These are phyloP conservation scores for Diplodia seriata DNA, from an alignment of 2,329 filamentous ascomycete genomes.

Conservation along the genomic window DNA sequence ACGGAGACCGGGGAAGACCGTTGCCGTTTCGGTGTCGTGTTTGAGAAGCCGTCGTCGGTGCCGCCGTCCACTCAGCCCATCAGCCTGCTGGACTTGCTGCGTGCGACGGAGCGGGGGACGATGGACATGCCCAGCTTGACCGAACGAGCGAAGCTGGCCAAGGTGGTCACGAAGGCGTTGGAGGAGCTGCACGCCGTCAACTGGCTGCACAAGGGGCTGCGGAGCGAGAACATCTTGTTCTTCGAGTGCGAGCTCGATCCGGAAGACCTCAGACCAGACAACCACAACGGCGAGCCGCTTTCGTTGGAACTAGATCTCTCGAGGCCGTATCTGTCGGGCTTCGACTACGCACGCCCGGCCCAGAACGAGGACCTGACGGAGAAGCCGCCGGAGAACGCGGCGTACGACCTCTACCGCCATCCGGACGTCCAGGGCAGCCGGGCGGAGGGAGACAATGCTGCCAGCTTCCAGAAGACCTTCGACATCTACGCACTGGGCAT, in stretches of 20 bases:
- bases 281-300: background rate
- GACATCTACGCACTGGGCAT: slow-evolving; percentile 63
- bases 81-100: slow-evolving; percentile 58
- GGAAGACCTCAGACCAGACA: background rate
- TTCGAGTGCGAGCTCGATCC: slow-evolving; percentile 46
- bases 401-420: slow-evolving; percentile 61
- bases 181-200: slow-evolving; percentile 63
- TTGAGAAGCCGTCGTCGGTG: slow-evolving; percentile 56
- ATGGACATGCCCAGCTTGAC: slow-evolving; percentile 58
- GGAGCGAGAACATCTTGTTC: slow-evolving; percentile 62
- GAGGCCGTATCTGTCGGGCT: slow-evolving; percentile 59
- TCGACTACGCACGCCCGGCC: slow-evolving; percentile 63
- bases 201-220: slow-evolving; percentile 66
- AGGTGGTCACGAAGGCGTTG: slow-evolving; percentile 60
- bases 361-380: slow-evolving; percentile 60
- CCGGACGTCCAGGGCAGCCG: slow-evolving; percentile 51
- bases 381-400: slow-evolving; percentile 53
- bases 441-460: slow-evolving; percentile 31
- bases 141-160: slow-evolving; percentile 59
- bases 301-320: slow-evolving; percentile 45
- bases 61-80: slow-evolving; percentile 51
- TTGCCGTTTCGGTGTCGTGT: slow-evolving; percentile 61
- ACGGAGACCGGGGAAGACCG: slow-evolving; percentile 36
- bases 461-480: slow-evolving; percentile 56
- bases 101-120: slow-evolving; percentile 31